Evolutionary conservation across 345 rosid genomes (phyloP).

Genomic region (Sonneratia caseolaris): DNA sequence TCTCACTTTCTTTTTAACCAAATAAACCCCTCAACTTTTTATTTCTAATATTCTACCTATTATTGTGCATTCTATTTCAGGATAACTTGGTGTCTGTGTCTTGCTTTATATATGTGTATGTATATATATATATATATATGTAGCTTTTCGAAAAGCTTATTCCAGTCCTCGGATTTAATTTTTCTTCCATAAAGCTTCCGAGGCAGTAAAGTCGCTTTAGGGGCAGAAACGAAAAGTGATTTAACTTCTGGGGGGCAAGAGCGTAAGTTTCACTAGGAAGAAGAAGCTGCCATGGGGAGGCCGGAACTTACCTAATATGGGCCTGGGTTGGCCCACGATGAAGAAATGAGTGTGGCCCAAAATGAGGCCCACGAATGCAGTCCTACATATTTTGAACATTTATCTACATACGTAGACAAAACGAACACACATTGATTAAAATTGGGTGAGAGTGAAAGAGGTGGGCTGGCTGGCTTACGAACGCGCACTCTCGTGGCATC

Average conservation of each 20-base stretch:
- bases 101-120: constrained; percentile 1
- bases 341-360: background rate
- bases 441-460: too few relatives aligned
- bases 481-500: too few relatives aligned
- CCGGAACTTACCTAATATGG: background rate
- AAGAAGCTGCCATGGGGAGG: background rate
- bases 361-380: background rate
- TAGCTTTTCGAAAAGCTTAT: constrained; percentile 5
- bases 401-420: too few relatives aligned
- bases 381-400: too few relatives aligned
- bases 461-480: too few relatives aligned
- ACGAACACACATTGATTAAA: too few relatives aligned
- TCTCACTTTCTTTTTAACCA: too few relatives aligned
- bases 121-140: too few relatives aligned
- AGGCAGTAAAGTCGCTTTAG: background rate
- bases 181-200: background rate
- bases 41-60: too few relatives aligned
- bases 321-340: background rate
- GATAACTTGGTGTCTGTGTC: constrained; percentile 16
- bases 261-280: background rate
- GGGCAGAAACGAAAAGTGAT: background rate
- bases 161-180: background rate
- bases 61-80: constrained; percentile 1
- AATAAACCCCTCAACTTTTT: too few relatives aligned
- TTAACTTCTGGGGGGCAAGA: background rate